Base-by-base conservation (phyloP, 208 protist species). In the Tritrichomonas foetus region DNA sequence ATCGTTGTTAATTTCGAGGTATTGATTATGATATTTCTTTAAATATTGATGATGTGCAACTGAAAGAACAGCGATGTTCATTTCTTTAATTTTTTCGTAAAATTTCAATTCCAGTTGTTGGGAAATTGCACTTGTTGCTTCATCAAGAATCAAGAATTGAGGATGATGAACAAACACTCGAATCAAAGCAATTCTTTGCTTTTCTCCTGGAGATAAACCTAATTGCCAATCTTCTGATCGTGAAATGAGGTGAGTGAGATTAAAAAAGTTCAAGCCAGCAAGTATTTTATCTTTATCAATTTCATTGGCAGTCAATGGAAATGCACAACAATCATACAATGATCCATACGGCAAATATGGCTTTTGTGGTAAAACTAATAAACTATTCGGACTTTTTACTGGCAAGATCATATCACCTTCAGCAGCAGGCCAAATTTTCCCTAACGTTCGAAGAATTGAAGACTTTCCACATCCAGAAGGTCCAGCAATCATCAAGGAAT, bases 91-190 rank as follows among this genome's bases (percentile, higher is more conserved):
- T 13, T 78, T 64, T 36, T 74, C 84, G 36, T 74, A 94, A 47
- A 94, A 44, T 39, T 93, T 93, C 16, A 78, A 93, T 95, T 95
- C 94, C 3, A 95, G 36, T 36, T 39, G 36, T 93, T 92, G 53
- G n/a, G 64, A 55, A 89, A 95, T 92, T 22, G 82, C 80, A 94
- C 80, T 93, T 57, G 94, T 95, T 64, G 80, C 92, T 94, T 95
- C 94, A 93, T 95, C 94, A 14, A 95, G 66, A 49, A 95, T 57
- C 22, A 93, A 93, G 61, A 78, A 95, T n/a, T 93, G 72, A 20
- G 94, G 94, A 41, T 94, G 94, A 55, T 94, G 93, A 14, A 74
- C 92, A 44, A 95, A 94, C 2, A 93, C n/a, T 50, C 94, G 9
- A 36, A 93, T 93, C n/a, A 95, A 33, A 27, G 89, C 94, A 57